Evolutionary conservation across 2,329 filamentous ascomycete genomes (phyloP).

Genomic region (Tolypocladium pustulatum): DNA sequence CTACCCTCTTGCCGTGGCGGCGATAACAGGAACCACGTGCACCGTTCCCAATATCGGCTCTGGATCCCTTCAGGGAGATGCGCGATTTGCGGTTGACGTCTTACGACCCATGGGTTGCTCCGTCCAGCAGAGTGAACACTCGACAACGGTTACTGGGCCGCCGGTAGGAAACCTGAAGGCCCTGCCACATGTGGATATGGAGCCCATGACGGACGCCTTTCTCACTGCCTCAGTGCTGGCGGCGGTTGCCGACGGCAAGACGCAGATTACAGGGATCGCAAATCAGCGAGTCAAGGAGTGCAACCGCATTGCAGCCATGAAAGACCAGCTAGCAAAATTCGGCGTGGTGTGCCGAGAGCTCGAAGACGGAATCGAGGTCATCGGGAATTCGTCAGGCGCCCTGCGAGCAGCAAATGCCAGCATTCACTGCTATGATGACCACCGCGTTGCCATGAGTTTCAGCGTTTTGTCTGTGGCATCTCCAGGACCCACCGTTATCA

Average conservation of each 20-base stretch:
- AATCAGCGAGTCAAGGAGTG: slow-evolving; percentile 98
- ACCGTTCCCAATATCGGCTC: slow-evolving; percentile 95
- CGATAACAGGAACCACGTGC: slow-evolving; percentile 90
- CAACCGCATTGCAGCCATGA: slow-evolving; percentile 93
- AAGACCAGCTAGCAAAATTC: slow-evolving; percentile 87
- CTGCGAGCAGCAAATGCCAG: slow-evolving; percentile 49
- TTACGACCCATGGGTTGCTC: slow-evolving; percentile 86
- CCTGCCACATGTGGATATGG: slow-evolving; percentile 85
- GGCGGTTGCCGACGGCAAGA: slow-evolving; percentile 75
- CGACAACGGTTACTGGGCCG: slow-evolving; percentile 92
- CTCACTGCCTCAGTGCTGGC: slow-evolving; percentile 88
- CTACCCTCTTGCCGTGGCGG: slow-evolving; percentile 87
- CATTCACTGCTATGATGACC: slow-evolving; percentile 92
- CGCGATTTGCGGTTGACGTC: slow-evolving; percentile 84
- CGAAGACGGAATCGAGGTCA: slow-evolving; percentile 82
- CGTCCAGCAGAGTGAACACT: slow-evolving; percentile 73
- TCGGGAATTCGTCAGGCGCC: slow-evolving; percentile 36
- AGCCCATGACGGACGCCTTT: slow-evolving; percentile 98
- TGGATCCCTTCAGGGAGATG: slow-evolving; percentile 85
- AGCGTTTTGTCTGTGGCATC: slow-evolving; percentile 72
- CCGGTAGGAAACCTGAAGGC: slow-evolving; percentile 60
- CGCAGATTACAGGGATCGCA: slow-evolving; percentile 84
- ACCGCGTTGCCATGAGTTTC: slow-evolving; percentile 97
- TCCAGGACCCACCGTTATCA: slow-evolving; percentile 62
- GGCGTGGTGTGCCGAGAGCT: slow-evolving; percentile 78